Evolutionary conservation across 495 filamentous ascomycete genomes (phyloP).

Genomic region (Aspergillus campestris): DNA sequence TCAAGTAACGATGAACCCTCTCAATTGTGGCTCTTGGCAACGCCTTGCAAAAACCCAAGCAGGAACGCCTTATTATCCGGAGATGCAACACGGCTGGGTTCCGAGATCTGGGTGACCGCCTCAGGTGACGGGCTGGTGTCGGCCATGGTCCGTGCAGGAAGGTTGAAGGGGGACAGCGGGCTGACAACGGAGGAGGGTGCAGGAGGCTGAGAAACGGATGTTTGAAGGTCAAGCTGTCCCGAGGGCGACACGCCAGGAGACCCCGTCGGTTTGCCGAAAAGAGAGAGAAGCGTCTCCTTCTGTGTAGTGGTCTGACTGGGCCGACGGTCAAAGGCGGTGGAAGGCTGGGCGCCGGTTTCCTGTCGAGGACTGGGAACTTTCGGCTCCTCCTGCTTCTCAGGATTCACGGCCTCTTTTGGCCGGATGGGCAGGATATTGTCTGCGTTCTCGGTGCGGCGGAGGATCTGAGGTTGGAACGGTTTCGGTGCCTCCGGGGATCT

Average conservation of each 20-base stretch:
- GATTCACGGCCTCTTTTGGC: slow-evolving; percentile 11
- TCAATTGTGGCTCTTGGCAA: slow-evolving; percentile 41
- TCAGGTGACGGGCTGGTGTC: slow-evolving; percentile 31
- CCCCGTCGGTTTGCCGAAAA: slow-evolving; percentile 54
- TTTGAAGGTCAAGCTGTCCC: slow-evolving; percentile 17
- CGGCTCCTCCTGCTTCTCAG: slow-evolving; percentile 1
- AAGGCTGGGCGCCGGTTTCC: slow-evolving; percentile 3
- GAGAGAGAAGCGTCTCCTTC: slow-evolving; percentile 56
- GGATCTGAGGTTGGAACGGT: slow-evolving; percentile 52
- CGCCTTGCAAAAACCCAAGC: slow-evolving; percentile 62
- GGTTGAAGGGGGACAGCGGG: slow-evolving; percentile 38
- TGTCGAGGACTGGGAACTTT: background rate
- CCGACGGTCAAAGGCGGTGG: slow-evolving; percentile 27
- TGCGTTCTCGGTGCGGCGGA: slow-evolving; percentile 43
- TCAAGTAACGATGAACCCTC: background rate
- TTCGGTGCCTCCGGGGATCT: slow-evolving; percentile 29
- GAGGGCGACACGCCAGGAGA: slow-evolving; percentile 17
- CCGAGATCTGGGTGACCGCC: slow-evolving; percentile 41
- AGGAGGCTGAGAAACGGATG: slow-evolving; percentile 10
- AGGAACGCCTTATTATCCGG: slow-evolving; percentile 69
- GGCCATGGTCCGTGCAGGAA: slow-evolving; percentile 30
- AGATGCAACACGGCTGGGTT: slow-evolving; percentile 41
- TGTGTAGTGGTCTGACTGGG: slow-evolving; percentile 50
- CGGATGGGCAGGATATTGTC: slow-evolving; percentile 16
- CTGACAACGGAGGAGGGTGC: slow-evolving; percentile 30